phyloP scores from a whole-genome alignment of 768 basidiomycete species.

The Porpolomopsis calyptriformis region DNA sequence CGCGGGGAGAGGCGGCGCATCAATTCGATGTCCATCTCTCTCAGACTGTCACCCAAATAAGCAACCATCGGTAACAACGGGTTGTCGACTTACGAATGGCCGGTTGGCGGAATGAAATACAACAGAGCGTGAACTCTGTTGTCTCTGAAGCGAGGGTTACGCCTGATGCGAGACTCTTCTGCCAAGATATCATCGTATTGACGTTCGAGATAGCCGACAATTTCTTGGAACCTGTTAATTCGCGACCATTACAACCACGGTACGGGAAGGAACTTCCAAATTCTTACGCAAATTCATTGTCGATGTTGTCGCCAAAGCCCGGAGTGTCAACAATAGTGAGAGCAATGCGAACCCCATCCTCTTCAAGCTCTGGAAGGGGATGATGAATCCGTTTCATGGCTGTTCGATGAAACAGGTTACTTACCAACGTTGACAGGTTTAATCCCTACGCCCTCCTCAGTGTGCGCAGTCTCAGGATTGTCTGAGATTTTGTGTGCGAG shows the following conservation, averaged over 20 bases:
- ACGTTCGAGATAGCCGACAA: conserved; percentile 90
- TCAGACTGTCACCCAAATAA: conserved; percentile 39
- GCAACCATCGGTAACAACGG: background rate
- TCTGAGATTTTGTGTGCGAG: conserved; percentile 79
- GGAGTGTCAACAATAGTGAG: conserved; percentile 98
- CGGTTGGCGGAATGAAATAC: conserved; percentile 99
- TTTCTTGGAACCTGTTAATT: conserved; percentile 78
- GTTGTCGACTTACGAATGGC: conserved; percentile 65
- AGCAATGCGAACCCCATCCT: conserved; percentile 96
- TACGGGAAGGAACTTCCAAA: conserved; percentile 2
- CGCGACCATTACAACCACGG: background rate
- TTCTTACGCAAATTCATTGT: conserved; percentile 94
- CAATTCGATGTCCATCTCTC: conserved; percentile 98
- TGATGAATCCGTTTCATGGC: background rate
- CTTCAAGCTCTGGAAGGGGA: conserved; percentile 70
- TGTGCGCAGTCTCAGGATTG: conserved; percentile 79
- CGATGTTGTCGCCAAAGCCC: conserved; percentile 97
- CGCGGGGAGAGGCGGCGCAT: conserved; percentile 97
- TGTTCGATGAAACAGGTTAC: conserved; percentile 19
- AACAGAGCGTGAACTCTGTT: conserved; percentile 93
- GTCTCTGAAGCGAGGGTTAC: conserved; percentile 98
- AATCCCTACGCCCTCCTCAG: conserved; percentile 90
- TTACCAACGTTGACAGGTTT: conserved; percentile 89
- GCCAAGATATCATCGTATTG: conserved; percentile 99
- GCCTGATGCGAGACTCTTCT: conserved; percentile 97